A percentile compares a stretch with the other conserved stretches of the same genome.
phyloP scores from a whole-genome alignment of 345 rosid genomes.

The Gossypium longicalyx region DNA sequence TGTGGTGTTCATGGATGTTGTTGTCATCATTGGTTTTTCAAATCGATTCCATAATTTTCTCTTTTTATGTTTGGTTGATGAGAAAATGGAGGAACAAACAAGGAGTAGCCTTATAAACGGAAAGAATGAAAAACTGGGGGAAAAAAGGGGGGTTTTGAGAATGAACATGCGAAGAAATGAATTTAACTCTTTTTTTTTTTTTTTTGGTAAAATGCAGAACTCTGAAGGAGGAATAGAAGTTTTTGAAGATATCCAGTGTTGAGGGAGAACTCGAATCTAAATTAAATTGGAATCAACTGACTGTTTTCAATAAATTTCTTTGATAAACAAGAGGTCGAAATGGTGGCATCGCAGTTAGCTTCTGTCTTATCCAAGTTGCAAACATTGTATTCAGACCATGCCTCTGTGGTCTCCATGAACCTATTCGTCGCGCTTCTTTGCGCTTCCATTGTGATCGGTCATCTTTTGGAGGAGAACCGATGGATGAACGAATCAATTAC shows the following conservation, averaged over 20 bases:
- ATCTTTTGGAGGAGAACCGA: constrained; percentile 85
- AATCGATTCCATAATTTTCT: background rate
- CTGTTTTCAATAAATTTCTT: background rate
- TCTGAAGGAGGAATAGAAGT: constrained; percentile 9
- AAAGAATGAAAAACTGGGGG: background rate
- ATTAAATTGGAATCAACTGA: background rate
- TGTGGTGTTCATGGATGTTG: background rate
- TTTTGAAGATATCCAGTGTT: background rate
- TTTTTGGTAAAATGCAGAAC: constrained; percentile 2
- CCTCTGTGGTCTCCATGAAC: constrained; percentile 85
- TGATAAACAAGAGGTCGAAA: constrained; percentile 9
- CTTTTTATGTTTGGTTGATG: background rate
- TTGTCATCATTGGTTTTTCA: background rate
- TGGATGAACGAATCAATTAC: constrained; percentile 99
- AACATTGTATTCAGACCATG: constrained; percentile 61
- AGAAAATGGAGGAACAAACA: background rate
- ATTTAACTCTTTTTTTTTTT: background rate
- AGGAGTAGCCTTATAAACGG: background rate
- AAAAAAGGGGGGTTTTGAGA: background rate
- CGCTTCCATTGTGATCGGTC: constrained; percentile 90
- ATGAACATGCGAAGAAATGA: background rate
- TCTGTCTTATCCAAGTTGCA: constrained; percentile 31
- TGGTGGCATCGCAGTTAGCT: constrained; percentile 35
- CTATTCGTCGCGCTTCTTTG: constrained; percentile 91
- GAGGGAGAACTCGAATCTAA: constrained; percentile 1